Base-by-base conservation (phyloP, 495 filamentous ascomycete species). In the Annulohypoxylon moriforme region DNA sequence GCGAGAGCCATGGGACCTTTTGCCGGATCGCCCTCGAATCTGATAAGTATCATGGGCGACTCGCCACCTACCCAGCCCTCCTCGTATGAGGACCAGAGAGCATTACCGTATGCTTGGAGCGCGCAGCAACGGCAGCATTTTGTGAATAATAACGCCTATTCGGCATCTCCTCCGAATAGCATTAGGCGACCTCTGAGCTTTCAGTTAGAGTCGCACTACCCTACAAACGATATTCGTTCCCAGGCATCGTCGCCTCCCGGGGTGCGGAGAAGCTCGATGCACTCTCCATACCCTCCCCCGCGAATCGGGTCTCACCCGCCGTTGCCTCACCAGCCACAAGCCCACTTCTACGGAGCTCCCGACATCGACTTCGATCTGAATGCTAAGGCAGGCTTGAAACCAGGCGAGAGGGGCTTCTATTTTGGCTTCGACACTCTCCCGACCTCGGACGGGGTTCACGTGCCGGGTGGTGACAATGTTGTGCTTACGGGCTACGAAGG, bases 351-450 rank as follows among this genome's bases (percentile, higher is more conserved):
- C 72, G 88, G 87, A 29, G 89, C 89, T 56, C 85, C 88, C 65
- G 88, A 92, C 70, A 86, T 94, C 72, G 86, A 94, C 73, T 84
- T 91, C 71, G 85, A 90, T 72, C 82, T 89, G 78, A 81, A 88
- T 77, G 80, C 74, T 11, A 80, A 78, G 63, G 67, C 80, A 14
- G 83, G 86, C 16, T 79, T 86, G 52, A 80, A 84, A 60, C 87
- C 92, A 4, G 90, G 88, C 3, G 85, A 88, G 34, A 82, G 81
- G 29, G 90, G 91, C 11, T 92, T 89, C 44, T 92, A 89, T 75
- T 96, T 93, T 74, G 89, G 89, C n/a, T 94, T 95, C 71, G 93
- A 96, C 75, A 86, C 81, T 14, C 80, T 96, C 18, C 79, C 87
- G 2, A 84, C 81, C 46, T 77, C 82, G 8, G 78, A 83, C 56